These are phyloP conservation scores for Omphalea diandra DNA, from an alignment of 441 rosid genomes.

Conservation along the genomic window DNA sequence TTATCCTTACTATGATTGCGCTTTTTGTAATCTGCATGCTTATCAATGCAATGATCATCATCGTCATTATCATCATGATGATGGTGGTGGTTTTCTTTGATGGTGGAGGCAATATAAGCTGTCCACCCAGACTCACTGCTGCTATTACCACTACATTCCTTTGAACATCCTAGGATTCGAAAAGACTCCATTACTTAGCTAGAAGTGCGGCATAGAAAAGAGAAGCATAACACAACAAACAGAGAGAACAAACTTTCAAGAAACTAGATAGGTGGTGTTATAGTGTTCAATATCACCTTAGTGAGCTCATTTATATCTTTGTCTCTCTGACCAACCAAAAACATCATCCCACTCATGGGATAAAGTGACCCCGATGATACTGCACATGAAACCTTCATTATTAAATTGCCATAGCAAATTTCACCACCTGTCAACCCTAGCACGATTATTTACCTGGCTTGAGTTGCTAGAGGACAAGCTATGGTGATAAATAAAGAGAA, in stretches of 20 bases:
- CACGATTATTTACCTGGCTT: slow-evolving; percentile 48
- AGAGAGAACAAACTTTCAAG: slow-evolving; percentile 20
- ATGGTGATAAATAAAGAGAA: slow-evolving; percentile 41
- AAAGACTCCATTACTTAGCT: slow-evolving; percentile 55
- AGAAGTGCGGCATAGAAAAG: slow-evolving; percentile 23
- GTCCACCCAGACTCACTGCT: slow-evolving; percentile 90
- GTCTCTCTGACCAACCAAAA: slow-evolving; percentile 25
- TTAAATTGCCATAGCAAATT: slow-evolving; percentile 40
- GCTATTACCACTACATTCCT: slow-evolving; percentile 51
- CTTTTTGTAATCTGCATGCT: slow-evolving; percentile 21
- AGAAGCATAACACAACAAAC: slow-evolving; percentile 17
- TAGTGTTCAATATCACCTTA: slow-evolving; percentile 27
- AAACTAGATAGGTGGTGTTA: slow-evolving; percentile 1
- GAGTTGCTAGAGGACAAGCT: slow-evolving; percentile 54
- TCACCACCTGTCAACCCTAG: slow-evolving; percentile 53
- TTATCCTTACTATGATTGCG: slow-evolving; percentile 18
- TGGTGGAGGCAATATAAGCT: slow-evolving; percentile 61
- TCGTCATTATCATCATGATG: slow-evolving; percentile 23
- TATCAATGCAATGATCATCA: slow-evolving; percentile 21
- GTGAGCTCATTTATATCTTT: slow-evolving; percentile 30
- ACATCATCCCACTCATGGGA: slow-evolving; percentile 22
- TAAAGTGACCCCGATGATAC: slow-evolving; percentile 26
- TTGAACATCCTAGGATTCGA: slow-evolving; percentile 35
- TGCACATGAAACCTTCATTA: slow-evolving; percentile 35
- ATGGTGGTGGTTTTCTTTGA: slow-evolving; percentile 28